phyloP scores from a whole-genome alignment of 352 stramenopile species.

The Phytophthora multivora region DNA sequence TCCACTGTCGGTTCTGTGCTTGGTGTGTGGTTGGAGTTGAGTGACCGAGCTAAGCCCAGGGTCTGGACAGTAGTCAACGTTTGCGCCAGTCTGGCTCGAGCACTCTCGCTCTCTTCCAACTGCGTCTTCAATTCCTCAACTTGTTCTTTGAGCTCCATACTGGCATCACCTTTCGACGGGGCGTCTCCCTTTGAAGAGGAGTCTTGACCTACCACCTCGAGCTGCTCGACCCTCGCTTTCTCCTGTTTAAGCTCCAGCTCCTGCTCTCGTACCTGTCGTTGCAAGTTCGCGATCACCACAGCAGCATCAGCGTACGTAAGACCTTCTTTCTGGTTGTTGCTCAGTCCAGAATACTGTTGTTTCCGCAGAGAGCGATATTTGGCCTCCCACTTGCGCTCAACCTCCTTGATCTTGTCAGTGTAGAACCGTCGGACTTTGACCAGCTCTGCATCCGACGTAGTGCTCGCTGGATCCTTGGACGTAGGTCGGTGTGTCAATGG shows the following conservation, averaged over 20 bases:
- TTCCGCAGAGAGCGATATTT: conserved; percentile 69
- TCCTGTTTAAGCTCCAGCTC: conserved; percentile 33
- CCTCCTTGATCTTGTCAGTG: conserved; percentile 72
- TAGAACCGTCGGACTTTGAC: conserved; percentile 75
- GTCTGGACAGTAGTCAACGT: conserved; percentile 58
- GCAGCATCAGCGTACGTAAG: conserved; percentile 44
- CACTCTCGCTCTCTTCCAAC: conserved; percentile 71
- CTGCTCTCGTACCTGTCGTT: conserved; percentile 32
- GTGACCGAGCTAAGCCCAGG: conserved; percentile 11
- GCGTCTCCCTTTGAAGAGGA: not conserved
- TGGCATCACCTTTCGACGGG: conserved; percentile 6
- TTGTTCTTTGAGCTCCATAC: conserved; percentile 32
- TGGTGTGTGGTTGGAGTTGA: conserved; percentile 20
- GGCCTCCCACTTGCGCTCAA: conserved; percentile 75
- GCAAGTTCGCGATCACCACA: conserved; percentile 45
- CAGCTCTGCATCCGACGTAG: conserved; percentile 38
- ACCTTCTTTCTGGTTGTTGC: conserved; percentile 25
- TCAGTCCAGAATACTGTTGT: conserved; percentile 38
- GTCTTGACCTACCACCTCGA: conserved; percentile 19
- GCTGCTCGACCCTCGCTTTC: conserved; percentile 25
- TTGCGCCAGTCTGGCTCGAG: conserved; percentile 58
- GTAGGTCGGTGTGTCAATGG: conserved; percentile 8
- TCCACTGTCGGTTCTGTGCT: conserved; percentile 1
- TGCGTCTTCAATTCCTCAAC: conserved; percentile 50
- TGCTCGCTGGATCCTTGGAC: conserved; percentile 14